A percentile compares a stretch with the other conserved stretches of the same genome.
Evolutionary conservation across 2,329 filamentous ascomycete species (phyloP).

Genomic region (Aspergillus glaucus): DNA sequence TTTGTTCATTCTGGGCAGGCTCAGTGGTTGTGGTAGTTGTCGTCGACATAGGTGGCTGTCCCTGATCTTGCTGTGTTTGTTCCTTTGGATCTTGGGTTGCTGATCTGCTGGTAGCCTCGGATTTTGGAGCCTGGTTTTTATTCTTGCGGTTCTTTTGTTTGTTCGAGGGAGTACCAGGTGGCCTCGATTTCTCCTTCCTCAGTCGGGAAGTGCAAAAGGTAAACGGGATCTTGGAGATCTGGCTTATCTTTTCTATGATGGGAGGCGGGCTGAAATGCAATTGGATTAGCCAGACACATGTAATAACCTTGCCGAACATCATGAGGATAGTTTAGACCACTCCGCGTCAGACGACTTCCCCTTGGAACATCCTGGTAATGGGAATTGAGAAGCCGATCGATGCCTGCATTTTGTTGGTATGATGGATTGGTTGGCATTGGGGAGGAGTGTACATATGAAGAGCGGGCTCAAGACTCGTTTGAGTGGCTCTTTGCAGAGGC

Average conservation of each 20-base stretch:
- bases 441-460: slow-evolving; percentile 48
- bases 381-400: slow-evolving; percentile 74
- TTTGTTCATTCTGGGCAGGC: slow-evolving; percentile 10
- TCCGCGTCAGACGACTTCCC: slow-evolving; percentile 62
- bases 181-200: background rate
- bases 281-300: slow-evolving; percentile 54
- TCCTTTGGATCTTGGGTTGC: background rate
- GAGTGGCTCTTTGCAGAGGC: slow-evolving; percentile 42
- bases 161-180: background rate
- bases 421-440: background rate
- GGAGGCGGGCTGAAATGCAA: slow-evolving; percentile 18
- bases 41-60: background rate
- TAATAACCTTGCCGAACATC: slow-evolving; percentile 55
- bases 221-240: slow-evolving; percentile 1
- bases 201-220: slow-evolving; percentile 2
- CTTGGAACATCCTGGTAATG: slow-evolving; percentile 61
- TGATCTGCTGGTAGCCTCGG: background rate
- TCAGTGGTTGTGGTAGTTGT: background rate
- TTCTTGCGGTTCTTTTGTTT: background rate
- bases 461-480: slow-evolving; percentile 59
- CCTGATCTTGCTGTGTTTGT: background rate
- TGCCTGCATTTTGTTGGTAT: slow-evolving; percentile 20
- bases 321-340: slow-evolving; percentile 67
- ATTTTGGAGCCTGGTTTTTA: background rate
- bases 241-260: slow-evolving; percentile 3